These are phyloP conservation scores for Spatholobus suberectus DNA, from an alignment of 306 rosid genomes.

Conservation along the genomic window DNA sequence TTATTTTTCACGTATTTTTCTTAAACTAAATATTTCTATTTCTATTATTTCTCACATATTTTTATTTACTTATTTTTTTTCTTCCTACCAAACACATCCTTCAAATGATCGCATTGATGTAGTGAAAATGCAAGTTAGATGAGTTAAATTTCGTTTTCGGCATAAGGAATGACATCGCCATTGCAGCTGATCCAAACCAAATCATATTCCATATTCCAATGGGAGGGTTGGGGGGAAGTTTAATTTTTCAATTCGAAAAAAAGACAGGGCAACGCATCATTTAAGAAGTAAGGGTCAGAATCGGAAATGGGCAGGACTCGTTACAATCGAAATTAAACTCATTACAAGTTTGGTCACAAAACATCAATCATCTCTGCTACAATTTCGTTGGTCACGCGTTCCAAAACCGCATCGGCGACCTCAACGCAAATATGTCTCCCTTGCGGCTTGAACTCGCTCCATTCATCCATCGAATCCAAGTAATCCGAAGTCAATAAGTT, in stretches of 20 bases:
- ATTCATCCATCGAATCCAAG: constrained; percentile 51
- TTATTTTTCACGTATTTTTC: no score
- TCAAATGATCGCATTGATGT: no score
- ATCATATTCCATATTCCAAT: background rate
- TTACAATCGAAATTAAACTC: constrained; percentile 2
- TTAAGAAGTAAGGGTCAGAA: constrained; percentile 16
- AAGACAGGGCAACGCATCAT: background rate
- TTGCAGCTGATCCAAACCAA: background rate
- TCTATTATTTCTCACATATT: no score
- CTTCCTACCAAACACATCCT: no score
- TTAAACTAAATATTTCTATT: no score
- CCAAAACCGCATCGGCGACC: constrained; percentile 66
- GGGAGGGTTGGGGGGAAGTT: background rate
- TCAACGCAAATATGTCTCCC: constrained; percentile 54
- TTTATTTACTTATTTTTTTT: no score
- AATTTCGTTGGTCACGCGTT: constrained; percentile 53
- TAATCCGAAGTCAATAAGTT: constrained; percentile 51
- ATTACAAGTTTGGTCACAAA: background rate
- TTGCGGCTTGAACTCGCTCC: constrained; percentile 57
- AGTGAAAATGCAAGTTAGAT: background rate
- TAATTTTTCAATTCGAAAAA: background rate
- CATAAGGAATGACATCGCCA: background rate
- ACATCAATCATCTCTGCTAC: constrained; percentile 46
- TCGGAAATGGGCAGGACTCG: background rate
- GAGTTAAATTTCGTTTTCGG: background rate